Base-by-base conservation (phyloP, 78 protist genomes). In the Pigoraptor vietnamica region DNA sequence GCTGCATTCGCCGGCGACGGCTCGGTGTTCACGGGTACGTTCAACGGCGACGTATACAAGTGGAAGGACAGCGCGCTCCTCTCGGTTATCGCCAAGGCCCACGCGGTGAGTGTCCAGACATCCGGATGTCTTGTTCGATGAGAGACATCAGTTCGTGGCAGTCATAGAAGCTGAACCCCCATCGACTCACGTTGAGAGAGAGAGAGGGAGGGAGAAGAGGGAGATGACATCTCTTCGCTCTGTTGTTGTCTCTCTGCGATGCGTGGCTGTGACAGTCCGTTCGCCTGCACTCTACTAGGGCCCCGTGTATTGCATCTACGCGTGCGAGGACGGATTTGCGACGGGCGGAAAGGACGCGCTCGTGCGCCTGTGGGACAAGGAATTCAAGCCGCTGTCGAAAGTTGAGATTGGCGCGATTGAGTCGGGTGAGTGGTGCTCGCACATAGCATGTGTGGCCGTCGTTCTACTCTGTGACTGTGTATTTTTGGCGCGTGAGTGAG, bases 271-370 rank as follows among this genome's bases (percentile, higher is more conserved):
- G n/a, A n/a, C n/a, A n/a, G n/a, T n/a, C n/a, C n/a, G n/a, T n/a
- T n/a, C n/a, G n/a, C n/a, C n/a, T n/a, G n/a, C n/a, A n/a, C n/a
- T n/a, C n/a, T 48, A 21, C 29, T 14, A 48, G 67, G 67, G 67
- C 6, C 67, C 67, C 67, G 14, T 48, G 6, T 48, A 21, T 48
- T 48, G 67, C 67, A 48, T 48, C 14, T 21, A 21, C 67, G 67
- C 67, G 29, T 6, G 6, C 29, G 67, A 48, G 40, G 40, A 90
- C 1, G 39, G 88, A 2, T 81, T 39, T 67, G 55, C 35, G n/a
- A 39, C 79, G 23, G 86, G 82, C 86, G 92, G 92, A 1, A 84
- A 90, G 32, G 92, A 91, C 23, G 40, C 38, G 23, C 79, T 9
- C 9, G 89, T 35, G 33, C 48, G 89, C n/a, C 24, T 37, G 32